Base-by-base conservation (phyloP, 2,329 filamentous ascomycete species). In the Sporothrix phasma region DNA sequence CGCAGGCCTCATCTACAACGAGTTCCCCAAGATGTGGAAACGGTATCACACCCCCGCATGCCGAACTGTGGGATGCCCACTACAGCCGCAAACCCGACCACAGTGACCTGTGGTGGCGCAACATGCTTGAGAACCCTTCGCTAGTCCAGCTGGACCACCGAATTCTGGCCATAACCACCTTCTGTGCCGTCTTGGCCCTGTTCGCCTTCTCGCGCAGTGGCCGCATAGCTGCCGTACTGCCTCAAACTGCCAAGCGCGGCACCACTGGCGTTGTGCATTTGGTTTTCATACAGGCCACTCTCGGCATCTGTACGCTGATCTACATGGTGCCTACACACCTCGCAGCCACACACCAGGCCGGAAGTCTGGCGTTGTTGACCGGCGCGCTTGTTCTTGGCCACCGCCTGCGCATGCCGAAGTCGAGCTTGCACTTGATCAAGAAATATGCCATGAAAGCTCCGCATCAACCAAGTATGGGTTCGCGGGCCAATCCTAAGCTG, bases 1-100 rank as follows among this genome's bases (percentile, higher is more conserved):
- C 73, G 94, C 94, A 8, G 94, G 94, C 8, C 81, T 99, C 64
- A 97, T 99, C 76, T 99, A 99, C 81, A 99, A 99, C 74, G 92
- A 99, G 76, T 97, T 99, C 75, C 94, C 94, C 6, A 90, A 84
- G 76, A 99, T 99, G 94, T n/a, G 94, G 94, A 8, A 76, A 85
- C 3, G 91, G 92, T 11, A 78, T 96, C 24, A 82, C 90, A 0
- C 93, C 93, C 1, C 93, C 93, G 0, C 85, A 82, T 72, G 81
- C 84, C 10, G 93, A 97, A 77, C 85, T 97, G 37, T 92, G 90
- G 75, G 88, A 93, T 72, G 80, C 84, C 43, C 95, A 91, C 78
- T 97, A 97, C 82, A 88, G 86, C 65, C 88, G 92, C 71, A 84
- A 83, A 65, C 81, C 87, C 46, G 91, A 96, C 73, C 80, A 83